These are phyloP conservation scores for Rossbeevera mucosa DNA, from an alignment of 768 basidiomycete species.

Conservation along the genomic window DNA sequence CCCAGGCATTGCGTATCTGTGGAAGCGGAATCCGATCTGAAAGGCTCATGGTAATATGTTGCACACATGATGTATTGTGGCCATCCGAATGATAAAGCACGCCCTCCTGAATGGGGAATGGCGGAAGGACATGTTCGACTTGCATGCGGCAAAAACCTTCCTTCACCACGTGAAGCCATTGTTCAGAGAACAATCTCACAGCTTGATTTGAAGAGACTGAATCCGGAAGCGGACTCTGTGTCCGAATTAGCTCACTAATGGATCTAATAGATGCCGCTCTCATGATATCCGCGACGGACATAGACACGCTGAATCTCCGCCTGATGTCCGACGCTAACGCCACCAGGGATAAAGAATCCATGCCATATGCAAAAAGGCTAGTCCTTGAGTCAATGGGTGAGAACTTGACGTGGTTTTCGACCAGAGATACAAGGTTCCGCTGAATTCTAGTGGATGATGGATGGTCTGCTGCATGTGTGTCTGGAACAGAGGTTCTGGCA, in stretches of 20 bases:
- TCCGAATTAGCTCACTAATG: constrained; percentile 17
- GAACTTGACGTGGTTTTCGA: constrained; percentile 22
- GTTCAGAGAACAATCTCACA: constrained; percentile 15
- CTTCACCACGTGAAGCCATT: constrained; percentile 13
- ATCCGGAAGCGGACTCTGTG: neutral
- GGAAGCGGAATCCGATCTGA: constrained; percentile 17
- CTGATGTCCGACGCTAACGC: constrained; percentile 22
- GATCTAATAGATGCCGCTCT: constrained; percentile 18
- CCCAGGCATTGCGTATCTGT: constrained; percentile 34
- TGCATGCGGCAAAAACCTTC: constrained; percentile 1
- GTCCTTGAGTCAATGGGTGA: constrained; percentile 17
- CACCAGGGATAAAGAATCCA: constrained; percentile 30
- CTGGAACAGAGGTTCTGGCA: constrained; percentile 2
- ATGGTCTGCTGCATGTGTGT: neutral
- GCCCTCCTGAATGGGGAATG: constrained; percentile 46
- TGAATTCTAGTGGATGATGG: constrained; percentile 24
- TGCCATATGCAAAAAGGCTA: constrained; percentile 32
- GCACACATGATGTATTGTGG: constrained; percentile 39
- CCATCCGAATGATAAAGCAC: constrained; percentile 40
- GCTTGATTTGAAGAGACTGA: neutral
- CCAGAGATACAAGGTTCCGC: constrained; percentile 34
- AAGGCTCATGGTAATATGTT: constrained; percentile 38
- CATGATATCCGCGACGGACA: constrained; percentile 32
- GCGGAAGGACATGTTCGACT: constrained; percentile 32
- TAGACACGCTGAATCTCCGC: constrained; percentile 10